Percentiles rank a stretch among this genome's conserved stretches.
Evolutionary conservation across 2,329 filamentous ascomycete genomes (phyloP).

Genomic region (Aureobasidium pullulans): DNA sequence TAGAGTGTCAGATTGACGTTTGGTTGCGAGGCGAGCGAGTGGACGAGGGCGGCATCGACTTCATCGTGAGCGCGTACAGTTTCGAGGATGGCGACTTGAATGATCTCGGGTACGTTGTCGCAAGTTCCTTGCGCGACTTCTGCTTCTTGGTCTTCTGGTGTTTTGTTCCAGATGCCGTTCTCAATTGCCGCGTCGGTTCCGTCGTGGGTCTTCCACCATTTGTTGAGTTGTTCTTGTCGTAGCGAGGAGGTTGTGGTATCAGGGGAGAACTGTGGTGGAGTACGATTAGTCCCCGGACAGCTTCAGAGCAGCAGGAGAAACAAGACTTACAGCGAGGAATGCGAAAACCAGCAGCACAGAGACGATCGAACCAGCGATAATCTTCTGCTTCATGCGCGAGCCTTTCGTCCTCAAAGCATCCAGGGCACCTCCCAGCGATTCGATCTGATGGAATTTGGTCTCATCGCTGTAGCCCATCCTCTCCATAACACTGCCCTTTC

Average conservation of each 20-base stretch:
- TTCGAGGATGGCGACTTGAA: constrained; percentile 33
- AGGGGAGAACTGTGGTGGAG: neutral
- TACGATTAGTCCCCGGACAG: neutral
- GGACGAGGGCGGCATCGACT: constrained; percentile 24
- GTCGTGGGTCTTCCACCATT: neutral
- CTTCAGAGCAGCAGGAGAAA: neutral
- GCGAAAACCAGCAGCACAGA: neutral
- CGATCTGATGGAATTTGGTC: neutral
- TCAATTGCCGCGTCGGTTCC: constrained; percentile 1
- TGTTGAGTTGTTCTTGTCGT: neutral
- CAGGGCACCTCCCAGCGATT: neutral
- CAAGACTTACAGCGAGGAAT: neutral
- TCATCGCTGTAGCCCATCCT: neutral
- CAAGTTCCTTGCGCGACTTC: neutral
- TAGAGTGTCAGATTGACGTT: constrained; percentile 21
- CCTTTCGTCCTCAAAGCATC: neutral
- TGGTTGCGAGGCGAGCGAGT: constrained; percentile 22
- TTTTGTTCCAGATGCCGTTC: neutral
- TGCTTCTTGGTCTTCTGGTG: neutral
- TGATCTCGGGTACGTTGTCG: neutral
- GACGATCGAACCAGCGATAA: constrained; percentile 1
- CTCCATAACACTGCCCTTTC: neutral
- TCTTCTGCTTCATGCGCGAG: constrained; percentile 4
- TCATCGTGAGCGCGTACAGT: constrained; percentile 25
- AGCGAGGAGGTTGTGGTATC: neutral